Conservation (phyloP, 1,284 basidiomycete genomes). For the Gymnopus androsaceus region DNA sequence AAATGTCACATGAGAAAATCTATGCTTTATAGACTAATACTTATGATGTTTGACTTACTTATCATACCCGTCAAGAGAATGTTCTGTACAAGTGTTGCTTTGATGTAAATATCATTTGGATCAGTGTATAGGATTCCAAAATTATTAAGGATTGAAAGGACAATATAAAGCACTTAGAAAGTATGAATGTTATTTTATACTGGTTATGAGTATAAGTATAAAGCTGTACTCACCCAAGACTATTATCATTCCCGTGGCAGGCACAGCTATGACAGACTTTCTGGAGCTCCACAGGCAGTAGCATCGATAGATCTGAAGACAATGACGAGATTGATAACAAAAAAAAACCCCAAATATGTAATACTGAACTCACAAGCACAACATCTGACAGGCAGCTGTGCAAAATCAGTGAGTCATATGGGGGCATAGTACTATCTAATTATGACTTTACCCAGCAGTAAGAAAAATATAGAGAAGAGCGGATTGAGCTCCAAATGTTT, state of each 20-base stretch:
- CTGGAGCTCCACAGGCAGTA: conserved; percentile 7
- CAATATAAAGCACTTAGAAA: too few species aligned
- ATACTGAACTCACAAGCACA: background rate
- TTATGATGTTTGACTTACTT: background rate
- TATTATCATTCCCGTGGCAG: background rate
- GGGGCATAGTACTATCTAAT: background rate
- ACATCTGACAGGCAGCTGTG: background rate
- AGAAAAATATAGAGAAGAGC: background rate
- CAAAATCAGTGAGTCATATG: background rate
- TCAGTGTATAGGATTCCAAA: background rate
- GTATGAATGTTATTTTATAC: too few species aligned
- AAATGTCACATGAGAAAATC: background rate
- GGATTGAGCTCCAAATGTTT: background rate
- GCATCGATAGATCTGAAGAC: conserved; percentile 11
- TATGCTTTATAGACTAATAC: too few species aligned
- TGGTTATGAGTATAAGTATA: too few species aligned
- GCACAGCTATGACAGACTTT: background rate
- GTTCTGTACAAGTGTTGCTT: conserved; percentile 1
- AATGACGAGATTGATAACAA: too few species aligned
- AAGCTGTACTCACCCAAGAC: background rate
- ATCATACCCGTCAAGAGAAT: conserved; percentile 1
- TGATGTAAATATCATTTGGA: background rate
- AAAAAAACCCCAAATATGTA: too few species aligned
- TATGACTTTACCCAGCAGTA: background rate
- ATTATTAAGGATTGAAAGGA: background rate